Base-by-base conservation (phyloP, 2,329 filamentous ascomycete species). In the Colletotrichum navitas region DNA sequence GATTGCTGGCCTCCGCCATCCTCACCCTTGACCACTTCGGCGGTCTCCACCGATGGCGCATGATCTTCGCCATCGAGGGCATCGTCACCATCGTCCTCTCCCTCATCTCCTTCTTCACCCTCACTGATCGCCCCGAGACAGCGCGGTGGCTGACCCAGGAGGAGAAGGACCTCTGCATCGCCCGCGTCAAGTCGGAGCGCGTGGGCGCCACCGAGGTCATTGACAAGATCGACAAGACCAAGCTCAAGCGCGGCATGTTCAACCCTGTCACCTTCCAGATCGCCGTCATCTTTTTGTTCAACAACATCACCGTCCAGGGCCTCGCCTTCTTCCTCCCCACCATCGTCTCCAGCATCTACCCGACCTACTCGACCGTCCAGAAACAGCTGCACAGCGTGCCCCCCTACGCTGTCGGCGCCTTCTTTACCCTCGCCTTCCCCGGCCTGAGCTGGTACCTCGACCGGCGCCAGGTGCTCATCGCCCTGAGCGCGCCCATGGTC, bases 371-470 rank as follows among this genome's bases (percentile, higher is more conserved):
- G 12, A 85, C 89, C 2, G 83, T 93, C 18, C 86, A 85, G 1
- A 89, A 93, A 77, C 92, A 94, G 79, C 86, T 93, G 0, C 88
- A 88, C 73, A 93, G 91, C 0, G 92, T 93, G 0, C 92, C 92
- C 0, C 91, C 91, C 0, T 94, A 93, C 76, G 80, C 91, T 0
- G 88, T 93, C 0, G 92, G 91, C 0, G 91, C 86, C 0, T 89
- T 93, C 78, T 92, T 92, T 79, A 90, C 88, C 0, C 68, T 93
- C 0, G 77, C 90, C 0, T 82, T 93, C 61, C 90, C 91, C 0
- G 88, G 87, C 67, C 78, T 91, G 5, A 89, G 87, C 77, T 92
- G 89, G 86, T 85, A 87, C 16, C 82, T 86, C 67, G 90, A 93
- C 76, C 81, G 81, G 1, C 86, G 91, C 11, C 84, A 88, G 47